Conservation (phyloP, 1,284 basidiomycete genomes). For the Apiotrichum montevideense region DNA sequence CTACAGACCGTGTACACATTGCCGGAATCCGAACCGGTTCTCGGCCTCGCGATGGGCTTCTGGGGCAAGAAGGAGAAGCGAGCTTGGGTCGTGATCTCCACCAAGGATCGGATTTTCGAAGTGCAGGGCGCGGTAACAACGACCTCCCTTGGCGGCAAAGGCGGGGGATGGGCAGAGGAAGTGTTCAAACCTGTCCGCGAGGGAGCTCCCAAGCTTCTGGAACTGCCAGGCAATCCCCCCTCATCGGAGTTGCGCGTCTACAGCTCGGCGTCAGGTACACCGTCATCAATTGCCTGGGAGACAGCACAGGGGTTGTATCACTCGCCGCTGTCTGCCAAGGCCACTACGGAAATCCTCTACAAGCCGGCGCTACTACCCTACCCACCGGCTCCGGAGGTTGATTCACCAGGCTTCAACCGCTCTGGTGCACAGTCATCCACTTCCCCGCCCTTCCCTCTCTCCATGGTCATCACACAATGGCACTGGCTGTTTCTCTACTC, state of each 20-base stretch:
- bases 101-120: slow-evolving; percentile 84
- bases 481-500: slow-evolving; percentile 84
- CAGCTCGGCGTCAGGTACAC: slow-evolving; percentile 33
- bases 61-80: slow-evolving; percentile 33
- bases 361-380: slow-evolving; percentile 49
- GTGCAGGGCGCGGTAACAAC: slow-evolving; percentile 59
- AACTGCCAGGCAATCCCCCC: slow-evolving; percentile 68
- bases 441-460: slow-evolving; percentile 46
- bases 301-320: slow-evolving; percentile 85
- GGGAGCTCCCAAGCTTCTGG: slow-evolving; percentile 72
- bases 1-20: slow-evolving; percentile 71
- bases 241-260: slow-evolving; percentile 73
- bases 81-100: slow-evolving; percentile 68
- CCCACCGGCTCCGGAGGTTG: slow-evolving; percentile 57
- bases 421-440: slow-evolving; percentile 13
- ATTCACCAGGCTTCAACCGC: slow-evolving; percentile 56
- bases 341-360: slow-evolving; percentile 30
- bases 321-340: slow-evolving; percentile 50
- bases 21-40: slow-evolving; percentile 69
- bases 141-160: slow-evolving; percentile 43
- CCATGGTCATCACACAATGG: slow-evolving; percentile 82
- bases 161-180: slow-evolving; percentile 66
- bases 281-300: slow-evolving; percentile 68
- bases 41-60: slow-evolving; percentile 73
- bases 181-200: slow-evolving; percentile 70